phyloP scores from a whole-genome alignment of 805 yeast genomes.

The Zygoascus tannicola region DNA sequence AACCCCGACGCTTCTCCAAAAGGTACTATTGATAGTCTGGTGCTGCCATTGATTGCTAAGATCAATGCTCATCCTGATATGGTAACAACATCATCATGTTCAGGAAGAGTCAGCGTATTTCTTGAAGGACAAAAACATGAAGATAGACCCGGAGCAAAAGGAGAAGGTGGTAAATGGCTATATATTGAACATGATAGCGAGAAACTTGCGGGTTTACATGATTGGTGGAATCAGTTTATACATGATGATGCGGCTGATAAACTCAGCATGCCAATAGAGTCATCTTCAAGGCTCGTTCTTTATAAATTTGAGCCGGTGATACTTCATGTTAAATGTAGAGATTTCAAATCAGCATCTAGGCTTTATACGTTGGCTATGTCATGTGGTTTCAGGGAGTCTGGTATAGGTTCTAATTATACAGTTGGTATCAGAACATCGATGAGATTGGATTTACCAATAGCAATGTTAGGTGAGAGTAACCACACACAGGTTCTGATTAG shows the following conservation, averaged over 20 bases:
- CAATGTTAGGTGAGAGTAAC: slow-evolving; percentile 37
- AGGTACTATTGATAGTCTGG: slow-evolving; percentile 69
- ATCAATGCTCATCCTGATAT: slow-evolving; percentile 55
- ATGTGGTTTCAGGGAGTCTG: slow-evolving; percentile 82
- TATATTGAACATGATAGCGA: slow-evolving; percentile 61
- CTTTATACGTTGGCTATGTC: slow-evolving; percentile 66
- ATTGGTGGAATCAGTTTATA: slow-evolving; percentile 25
- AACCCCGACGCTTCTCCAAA: slow-evolving; percentile 57
- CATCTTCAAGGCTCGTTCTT: slow-evolving; percentile 41
- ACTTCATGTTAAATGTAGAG: slow-evolving; percentile 71
- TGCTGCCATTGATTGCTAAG: slow-evolving; percentile 60
- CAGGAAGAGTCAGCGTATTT: slow-evolving; percentile 78
- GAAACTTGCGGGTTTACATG: slow-evolving; percentile 28
- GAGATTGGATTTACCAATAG: slow-evolving; percentile 70
- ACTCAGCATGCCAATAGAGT: too few relatives aligned
- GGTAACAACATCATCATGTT: slow-evolving; percentile 85
- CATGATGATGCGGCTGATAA: slow-evolving; percentile 1
- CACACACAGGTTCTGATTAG: slow-evolving; percentile 38
- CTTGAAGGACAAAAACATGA: slow-evolving; percentile 55
- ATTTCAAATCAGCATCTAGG: slow-evolving; percentile 45
- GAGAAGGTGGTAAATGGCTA: slow-evolving; percentile 76
- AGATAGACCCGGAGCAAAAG: slow-evolving; percentile 65
- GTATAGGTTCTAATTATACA: slow-evolving; percentile 67
- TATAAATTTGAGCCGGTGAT: slow-evolving; percentile 82
- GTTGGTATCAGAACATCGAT: slow-evolving; percentile 73